phyloP scores from a whole-genome alignment of 345 rosid genomes.

The Mangifera indica region DNA sequence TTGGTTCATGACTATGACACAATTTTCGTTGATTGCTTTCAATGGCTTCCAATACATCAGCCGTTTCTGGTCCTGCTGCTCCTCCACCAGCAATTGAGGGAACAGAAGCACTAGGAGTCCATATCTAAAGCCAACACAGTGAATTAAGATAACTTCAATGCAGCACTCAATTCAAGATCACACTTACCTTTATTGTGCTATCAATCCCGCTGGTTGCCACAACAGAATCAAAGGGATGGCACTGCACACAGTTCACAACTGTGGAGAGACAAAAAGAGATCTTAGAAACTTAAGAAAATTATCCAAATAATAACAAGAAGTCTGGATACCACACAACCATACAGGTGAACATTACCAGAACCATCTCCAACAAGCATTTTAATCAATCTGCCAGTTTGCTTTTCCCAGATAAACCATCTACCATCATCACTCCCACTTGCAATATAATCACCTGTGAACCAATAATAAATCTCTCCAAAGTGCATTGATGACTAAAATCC shows the following conservation, averaged over 20 bases:
- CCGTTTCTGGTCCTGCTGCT: constrained; percentile 79
- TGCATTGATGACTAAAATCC: not conserved
- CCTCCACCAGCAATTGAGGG: constrained; percentile 73
- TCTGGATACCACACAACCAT: not conserved
- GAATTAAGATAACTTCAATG: constrained; percentile 9
- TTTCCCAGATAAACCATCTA: constrained; percentile 99
- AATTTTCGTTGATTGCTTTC: constrained; percentile 73
- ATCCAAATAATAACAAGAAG: not conserved
- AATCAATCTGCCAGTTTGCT: constrained; percentile 78
- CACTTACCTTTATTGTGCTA: constrained; percentile 77
- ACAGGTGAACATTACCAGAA: constrained; percentile 51
- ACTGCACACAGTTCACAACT: constrained; percentile 95
- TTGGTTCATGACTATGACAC: constrained; percentile 56
- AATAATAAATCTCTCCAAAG: not conserved
- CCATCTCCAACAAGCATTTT: constrained; percentile 90
- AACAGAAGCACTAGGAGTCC: constrained; percentile 77
- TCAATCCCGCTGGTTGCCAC: constrained; percentile 99
- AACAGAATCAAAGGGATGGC: constrained; percentile 89
- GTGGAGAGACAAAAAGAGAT: constrained; percentile 26
- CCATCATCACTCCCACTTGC: constrained; percentile 97
- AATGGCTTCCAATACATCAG: constrained; percentile 67
- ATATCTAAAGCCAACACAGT: constrained; percentile 44
- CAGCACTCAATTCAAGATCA: constrained; percentile 12
- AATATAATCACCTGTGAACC: constrained; percentile 65
- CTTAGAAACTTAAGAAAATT: constrained; percentile 21